These are phyloP conservation scores for Yarrowia sp. DNA, from an alignment of 805 yeast genomes.

Conservation along the genomic window DNA sequence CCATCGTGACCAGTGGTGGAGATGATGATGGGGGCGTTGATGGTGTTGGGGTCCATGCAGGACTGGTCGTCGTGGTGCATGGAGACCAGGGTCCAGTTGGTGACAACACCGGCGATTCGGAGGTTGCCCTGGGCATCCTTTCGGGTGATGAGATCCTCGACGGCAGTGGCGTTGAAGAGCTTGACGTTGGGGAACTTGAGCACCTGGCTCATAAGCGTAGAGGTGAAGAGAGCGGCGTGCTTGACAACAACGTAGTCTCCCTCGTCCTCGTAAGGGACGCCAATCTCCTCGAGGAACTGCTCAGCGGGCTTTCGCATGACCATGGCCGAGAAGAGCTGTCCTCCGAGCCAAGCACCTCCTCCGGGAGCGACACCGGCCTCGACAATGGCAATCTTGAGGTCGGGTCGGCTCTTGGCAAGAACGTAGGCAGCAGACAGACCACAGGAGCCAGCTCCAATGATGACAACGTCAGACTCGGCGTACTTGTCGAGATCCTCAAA, in stretches of 20 bases:
- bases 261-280: conserved; percentile 74
- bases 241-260: conserved; percentile 81
- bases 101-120: conserved; percentile 78
- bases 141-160: conserved; percentile 79
- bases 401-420: conserved; percentile 76
- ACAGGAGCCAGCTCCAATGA: conserved; percentile 80
- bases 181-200: conserved; percentile 75
- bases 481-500: conserved; percentile 74
- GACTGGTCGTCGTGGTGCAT: conserved; percentile 78
- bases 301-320: conserved; percentile 82
- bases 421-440: conserved; percentile 80
- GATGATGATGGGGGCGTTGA: conserved; percentile 67
- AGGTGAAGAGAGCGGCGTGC: conserved; percentile 79
- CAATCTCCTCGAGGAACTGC: conserved; percentile 66
- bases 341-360: conserved; percentile 83
- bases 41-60: conserved; percentile 84
- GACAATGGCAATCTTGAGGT: conserved; percentile 72
- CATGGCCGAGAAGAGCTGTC: conserved; percentile 79
- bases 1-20: conserved; percentile 85
- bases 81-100: conserved; percentile 82
- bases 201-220: conserved; percentile 73
- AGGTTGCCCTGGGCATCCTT: conserved; percentile 62
- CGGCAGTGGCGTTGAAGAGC: conserved; percentile 80
- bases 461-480: conserved; percentile 76
- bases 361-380: conserved; percentile 81